Evolutionary conservation across 805 yeast species (phyloP), one percentile per base, ranked within the genome.

Genomic region (Barnettozyma vustinii): DNA sequence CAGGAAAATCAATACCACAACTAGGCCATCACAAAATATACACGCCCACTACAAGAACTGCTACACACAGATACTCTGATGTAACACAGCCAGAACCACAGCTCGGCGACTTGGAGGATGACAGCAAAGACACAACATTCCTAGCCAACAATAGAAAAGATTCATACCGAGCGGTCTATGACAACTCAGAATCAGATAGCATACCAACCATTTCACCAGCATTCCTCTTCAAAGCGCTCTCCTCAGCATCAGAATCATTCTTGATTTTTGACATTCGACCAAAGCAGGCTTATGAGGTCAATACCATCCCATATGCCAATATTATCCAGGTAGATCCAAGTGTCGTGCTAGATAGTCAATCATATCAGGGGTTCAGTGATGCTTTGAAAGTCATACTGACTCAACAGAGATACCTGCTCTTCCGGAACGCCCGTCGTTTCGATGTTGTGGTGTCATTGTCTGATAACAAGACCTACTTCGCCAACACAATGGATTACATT

Each of bases 131-230:
- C n/a, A 26, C 43, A 9, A 26, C 43, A 9, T 40, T 40, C 21
- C 32, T 40, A 13, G n/a, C 35, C 12, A 40, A 19, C 21, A 25
- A 9, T 43, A 60, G 74, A 46, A 70, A 70, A 48, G 71, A 66
- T 45, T 70, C 74, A 1, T 67, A 68, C 46, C 71, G 69, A 47
- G 69, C 74, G 1, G 69, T 70, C 5, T 68, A 70, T 51, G 70
- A 69, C 56, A 57, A 56, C 45, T 67, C 61, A 15, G 58, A 58
- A 7, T 69, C 60, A 7, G 54, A 55, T 5, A 52, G 53, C 43
- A 87, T 85, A 56, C 88, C 89, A 10, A 62, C 64, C 13, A 63
- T 71, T 6, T 62, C 73, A 1, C 60, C 75, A 10, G 67, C 66
- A 35, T 57, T 64, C 59, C 59, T 79, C 5, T 65, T 75, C 48